Percentiles rank a stretch among this genome's conserved stretches.
Conservation (phyloP, 1,284 basidiomycete genomes). For the Entoloma clypeatum region DNA sequence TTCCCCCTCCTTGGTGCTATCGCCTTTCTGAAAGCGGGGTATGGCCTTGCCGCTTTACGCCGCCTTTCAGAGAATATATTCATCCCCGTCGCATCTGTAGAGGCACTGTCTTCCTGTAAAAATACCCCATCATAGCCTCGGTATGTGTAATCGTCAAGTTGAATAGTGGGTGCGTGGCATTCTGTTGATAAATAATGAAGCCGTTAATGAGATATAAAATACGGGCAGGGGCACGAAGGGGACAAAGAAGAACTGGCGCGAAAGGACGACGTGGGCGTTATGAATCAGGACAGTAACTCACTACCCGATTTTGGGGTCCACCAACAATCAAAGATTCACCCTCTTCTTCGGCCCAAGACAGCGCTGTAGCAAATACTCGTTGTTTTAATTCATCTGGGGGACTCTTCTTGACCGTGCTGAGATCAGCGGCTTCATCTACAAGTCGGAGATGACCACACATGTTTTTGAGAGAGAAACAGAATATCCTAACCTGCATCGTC, state of each 20-base stretch:
- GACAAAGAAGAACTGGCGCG: not conserved
- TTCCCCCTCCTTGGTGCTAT: too few relatives aligned
- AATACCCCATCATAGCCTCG: constrained; percentile 70
- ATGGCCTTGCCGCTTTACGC: too few relatives aligned
- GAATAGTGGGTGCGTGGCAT: constrained; percentile 86
- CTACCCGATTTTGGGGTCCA: constrained; percentile 64
- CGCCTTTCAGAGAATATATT: too few relatives aligned
- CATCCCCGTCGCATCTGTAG: constrained; percentile 1
- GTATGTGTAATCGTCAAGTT: constrained; percentile 77
- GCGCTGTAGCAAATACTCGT: constrained; percentile 52
- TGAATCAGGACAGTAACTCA: constrained; percentile 38
- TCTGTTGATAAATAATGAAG: constrained; percentile 43
- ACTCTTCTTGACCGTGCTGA: constrained; percentile 11
- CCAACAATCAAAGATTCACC: constrained; percentile 61
- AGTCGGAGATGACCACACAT: not conserved
- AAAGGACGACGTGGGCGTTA: too few relatives aligned
- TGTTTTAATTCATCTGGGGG: constrained; percentile 42
- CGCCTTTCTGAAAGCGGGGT: too few relatives aligned
- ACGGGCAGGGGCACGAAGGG: not conserved
- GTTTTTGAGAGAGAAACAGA: not conserved
- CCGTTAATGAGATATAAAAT: not conserved
- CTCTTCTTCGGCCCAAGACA: constrained; percentile 79
- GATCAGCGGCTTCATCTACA: constrained; percentile 6
- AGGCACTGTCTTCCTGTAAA: constrained; percentile 59
- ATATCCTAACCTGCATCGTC: constrained; percentile 28